A percentile compares a stretch with the other conserved stretches of the same genome.
Conservation (phyloP, 306 rosid species). For the Sindora glabra region DNA sequence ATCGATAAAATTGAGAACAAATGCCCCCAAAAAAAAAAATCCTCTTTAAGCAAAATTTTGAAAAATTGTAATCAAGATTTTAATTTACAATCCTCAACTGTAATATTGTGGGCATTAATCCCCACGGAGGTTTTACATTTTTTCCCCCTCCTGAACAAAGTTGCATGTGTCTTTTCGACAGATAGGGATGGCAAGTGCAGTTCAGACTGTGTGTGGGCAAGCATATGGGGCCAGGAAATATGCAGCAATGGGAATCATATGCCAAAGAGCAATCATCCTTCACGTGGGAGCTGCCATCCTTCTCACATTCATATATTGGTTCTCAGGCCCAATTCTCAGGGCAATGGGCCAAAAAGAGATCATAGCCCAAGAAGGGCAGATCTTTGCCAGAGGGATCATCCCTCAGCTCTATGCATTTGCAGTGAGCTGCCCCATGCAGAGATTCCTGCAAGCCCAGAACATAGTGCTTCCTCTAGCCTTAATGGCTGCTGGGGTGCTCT, state of each 20-base stretch:
- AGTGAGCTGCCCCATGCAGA: slow-evolving; percentile 61
- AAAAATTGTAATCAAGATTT: no score
- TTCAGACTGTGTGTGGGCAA: slow-evolving; percentile 46
- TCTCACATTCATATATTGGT: slow-evolving; percentile 34
- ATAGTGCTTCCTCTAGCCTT: slow-evolving; percentile 67
- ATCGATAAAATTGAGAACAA: no score
- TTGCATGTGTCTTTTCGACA: background rate
- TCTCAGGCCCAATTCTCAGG: slow-evolving; percentile 23
- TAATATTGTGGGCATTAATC: no score
- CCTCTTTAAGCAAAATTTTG: no score
- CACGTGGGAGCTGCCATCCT: slow-evolving; percentile 39
- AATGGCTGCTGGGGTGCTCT: slow-evolving; percentile 51
- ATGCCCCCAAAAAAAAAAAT: no score
- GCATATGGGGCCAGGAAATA: slow-evolving; percentile 37
- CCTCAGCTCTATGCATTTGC: slow-evolving; percentile 71
- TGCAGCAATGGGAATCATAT: slow-evolving; percentile 37
- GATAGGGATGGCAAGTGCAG: slow-evolving; percentile 51
- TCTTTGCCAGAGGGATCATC: slow-evolving; percentile 47
- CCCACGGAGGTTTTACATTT: no score
- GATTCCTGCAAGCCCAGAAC: slow-evolving; percentile 79
- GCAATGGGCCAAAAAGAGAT: slow-evolving; percentile 37
- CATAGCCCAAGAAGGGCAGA: slow-evolving; percentile 41
- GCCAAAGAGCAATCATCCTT: slow-evolving; percentile 40
- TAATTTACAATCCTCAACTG: no score
- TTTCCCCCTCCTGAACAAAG: no score